phyloP scores from a whole-genome alignment of 176 grass and related monocot species.

The Leersia perrieri region DNA sequence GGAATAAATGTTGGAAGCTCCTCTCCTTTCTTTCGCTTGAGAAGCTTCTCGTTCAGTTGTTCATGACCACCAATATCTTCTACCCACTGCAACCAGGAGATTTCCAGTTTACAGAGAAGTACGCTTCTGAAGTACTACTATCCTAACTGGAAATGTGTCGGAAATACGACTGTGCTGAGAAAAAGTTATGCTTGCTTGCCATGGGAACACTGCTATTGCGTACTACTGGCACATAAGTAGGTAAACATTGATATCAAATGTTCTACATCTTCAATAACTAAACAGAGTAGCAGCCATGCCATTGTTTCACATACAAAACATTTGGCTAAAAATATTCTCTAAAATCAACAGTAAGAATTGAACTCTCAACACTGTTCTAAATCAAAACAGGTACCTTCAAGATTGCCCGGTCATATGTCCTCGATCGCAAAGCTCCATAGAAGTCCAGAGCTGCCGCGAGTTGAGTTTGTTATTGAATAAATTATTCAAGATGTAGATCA shows the following conservation, averaged over 20 bases:
- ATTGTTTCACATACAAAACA: conserved; percentile 1
- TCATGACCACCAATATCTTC: conserved; percentile 77
- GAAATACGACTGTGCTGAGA: not conserved
- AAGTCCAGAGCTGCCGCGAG: conserved; percentile 80
- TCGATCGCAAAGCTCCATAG: conserved; percentile 88
- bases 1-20: conserved; percentile 85
- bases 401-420: conserved; percentile 84
- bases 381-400: conserved; percentile 54
- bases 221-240: not conserved
- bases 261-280: not conserved
- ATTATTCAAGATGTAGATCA: conserved; percentile 8
- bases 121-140: not conserved
- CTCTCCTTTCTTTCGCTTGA: conserved; percentile 63
- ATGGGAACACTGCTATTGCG: not conserved
- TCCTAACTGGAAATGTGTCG: not conserved
- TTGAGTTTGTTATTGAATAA: conserved; percentile 18
- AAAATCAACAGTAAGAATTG: not conserved
- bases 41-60: conserved; percentile 72
- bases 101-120: not conserved
- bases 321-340: not conserved
- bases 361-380: not conserved
- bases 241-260: not conserved
- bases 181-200: not conserved
- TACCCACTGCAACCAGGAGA: conserved; percentile 67
- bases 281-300: not conserved